Evolutionary conservation across 345 rosid species (phyloP).

Genomic region (Rhodomyrtus tomentosa): DNA sequence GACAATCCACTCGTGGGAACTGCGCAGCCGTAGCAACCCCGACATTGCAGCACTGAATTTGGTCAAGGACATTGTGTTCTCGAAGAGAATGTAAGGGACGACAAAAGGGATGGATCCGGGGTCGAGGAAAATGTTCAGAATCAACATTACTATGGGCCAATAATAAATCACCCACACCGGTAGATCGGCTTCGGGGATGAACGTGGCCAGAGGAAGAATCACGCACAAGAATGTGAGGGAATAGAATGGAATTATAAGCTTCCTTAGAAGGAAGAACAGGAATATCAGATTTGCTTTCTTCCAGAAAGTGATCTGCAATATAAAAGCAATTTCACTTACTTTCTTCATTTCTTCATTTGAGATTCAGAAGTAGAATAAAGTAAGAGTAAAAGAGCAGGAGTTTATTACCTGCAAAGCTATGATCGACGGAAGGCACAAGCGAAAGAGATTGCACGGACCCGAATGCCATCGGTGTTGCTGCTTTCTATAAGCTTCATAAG

Average conservation of each 20-base stretch:
- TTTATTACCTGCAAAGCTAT: conserved; percentile 2
- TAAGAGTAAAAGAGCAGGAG: not conserved
- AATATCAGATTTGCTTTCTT: conserved; percentile 12
- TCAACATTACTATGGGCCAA: conserved; percentile 1
- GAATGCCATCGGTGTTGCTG: conserved; percentile 15
- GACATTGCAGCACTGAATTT: not conserved
- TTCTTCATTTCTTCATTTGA: not conserved
- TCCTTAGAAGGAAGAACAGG: conserved; percentile 14
- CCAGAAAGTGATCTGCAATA: conserved; percentile 7
- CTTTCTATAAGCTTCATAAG: conserved; percentile 10
- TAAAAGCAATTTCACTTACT: not conserved
- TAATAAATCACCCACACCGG: conserved; percentile 5
- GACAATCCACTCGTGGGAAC: conserved; percentile 5
- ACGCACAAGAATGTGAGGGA: conserved; percentile 5
- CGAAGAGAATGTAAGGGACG: conserved; percentile 7
- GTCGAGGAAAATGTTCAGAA: not conserved
- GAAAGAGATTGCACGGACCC: conserved; percentile 13
- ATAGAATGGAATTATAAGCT: conserved; percentile 4
- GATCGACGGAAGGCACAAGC: conserved; percentile 6
- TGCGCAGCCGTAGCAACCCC: conserved; percentile 3
- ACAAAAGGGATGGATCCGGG: conserved; percentile 1
- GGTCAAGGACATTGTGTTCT: conserved; percentile 9
- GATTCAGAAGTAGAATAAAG: not conserved
- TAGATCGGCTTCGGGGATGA: conserved; percentile 5
- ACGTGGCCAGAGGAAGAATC: conserved; percentile 3